Evolutionary conservation across 2,329 filamentous ascomycete genomes (phyloP).

Genomic region (Tolypocladium ovalisporum): DNA sequence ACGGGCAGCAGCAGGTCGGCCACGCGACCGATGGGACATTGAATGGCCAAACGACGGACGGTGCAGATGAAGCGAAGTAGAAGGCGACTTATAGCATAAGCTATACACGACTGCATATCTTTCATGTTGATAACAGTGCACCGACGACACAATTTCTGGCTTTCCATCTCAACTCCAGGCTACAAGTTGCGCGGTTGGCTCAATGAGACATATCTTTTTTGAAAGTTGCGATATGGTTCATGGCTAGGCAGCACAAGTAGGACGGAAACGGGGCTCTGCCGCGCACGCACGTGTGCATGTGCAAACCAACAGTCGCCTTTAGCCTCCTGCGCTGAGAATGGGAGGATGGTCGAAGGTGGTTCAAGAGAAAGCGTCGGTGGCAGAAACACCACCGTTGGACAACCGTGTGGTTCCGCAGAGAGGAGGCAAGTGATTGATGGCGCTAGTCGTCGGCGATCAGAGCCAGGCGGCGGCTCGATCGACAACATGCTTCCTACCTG

Average conservation of each 20-base stretch:
- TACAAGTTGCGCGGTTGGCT: slow-evolving; percentile 4
- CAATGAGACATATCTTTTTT: slow-evolving; percentile 4
- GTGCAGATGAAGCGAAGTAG: slow-evolving; percentile 35
- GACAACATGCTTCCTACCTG: neutral
- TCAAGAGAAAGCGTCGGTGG: neutral
- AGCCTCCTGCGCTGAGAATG: neutral
- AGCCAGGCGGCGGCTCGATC: neutral
- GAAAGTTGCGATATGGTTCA: slow-evolving; percentile 7
- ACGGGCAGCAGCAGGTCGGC: slow-evolving; percentile 24
- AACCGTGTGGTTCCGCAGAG: neutral
- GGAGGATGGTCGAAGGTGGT: neutral
- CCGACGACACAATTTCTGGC: slow-evolving; percentile 11
- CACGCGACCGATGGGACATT: slow-evolving; percentile 23
- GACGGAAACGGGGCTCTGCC: neutral
- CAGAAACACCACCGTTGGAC: neutral
- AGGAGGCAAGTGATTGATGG: neutral
- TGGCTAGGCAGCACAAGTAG: slow-evolving; percentile 5
- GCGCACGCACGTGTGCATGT: neutral
- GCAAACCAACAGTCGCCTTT: neutral
- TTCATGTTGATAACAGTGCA: slow-evolving; percentile 9
- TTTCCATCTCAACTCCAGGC: slow-evolving; percentile 10
- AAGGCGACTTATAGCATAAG: slow-evolving; percentile 4
- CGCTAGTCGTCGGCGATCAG: neutral
- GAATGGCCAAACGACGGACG: slow-evolving; percentile 23
- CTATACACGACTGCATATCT: slow-evolving; percentile 4